phyloP scores from a whole-genome alignment of 805 yeast genomes.

The Candida saitoana region DNA sequence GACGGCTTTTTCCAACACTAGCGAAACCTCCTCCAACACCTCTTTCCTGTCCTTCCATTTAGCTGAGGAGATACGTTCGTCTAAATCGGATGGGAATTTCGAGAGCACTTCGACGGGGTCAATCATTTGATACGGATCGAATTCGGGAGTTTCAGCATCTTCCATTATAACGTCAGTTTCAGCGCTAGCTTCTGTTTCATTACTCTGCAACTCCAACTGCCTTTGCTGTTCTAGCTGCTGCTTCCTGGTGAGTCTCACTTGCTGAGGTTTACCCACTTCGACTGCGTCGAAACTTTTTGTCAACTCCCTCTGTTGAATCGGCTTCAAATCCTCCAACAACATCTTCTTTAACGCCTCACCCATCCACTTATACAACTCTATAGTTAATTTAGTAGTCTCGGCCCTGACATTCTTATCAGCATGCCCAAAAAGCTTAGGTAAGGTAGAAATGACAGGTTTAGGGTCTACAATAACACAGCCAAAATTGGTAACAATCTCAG shows the following conservation, averaged over 20 bases:
- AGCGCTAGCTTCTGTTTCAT: slow-evolving; percentile 16
- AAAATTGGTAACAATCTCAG: slow-evolving; percentile 52
- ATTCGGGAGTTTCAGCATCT: slow-evolving; percentile 15
- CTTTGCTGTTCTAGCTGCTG: slow-evolving; percentile 26
- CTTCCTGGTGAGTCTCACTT: slow-evolving; percentile 53
- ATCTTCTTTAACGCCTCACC: slow-evolving; percentile 58
- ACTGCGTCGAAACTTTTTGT: slow-evolving; percentile 60
- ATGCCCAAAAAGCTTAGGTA: slow-evolving; percentile 74
- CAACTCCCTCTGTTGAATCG: slow-evolving; percentile 87
- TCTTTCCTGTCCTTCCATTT: slow-evolving; percentile 95
- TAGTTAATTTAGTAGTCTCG: slow-evolving; percentile 65
- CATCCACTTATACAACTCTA: slow-evolving; percentile 70
- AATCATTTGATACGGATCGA: slow-evolving; percentile 69
- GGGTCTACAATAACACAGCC: slow-evolving; percentile 64
- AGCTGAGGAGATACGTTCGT: slow-evolving; percentile 49
- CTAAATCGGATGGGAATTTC: slow-evolving; percentile 62
- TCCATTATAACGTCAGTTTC: slow-evolving; percentile 30
- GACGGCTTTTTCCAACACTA: slow-evolving; percentile 48
- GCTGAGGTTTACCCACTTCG: slow-evolving; percentile 39
- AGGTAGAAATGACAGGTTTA: slow-evolving; percentile 47
- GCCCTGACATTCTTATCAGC: slow-evolving; percentile 84
- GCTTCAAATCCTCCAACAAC: slow-evolving; percentile 71
- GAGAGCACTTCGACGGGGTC: slow-evolving; percentile 66
- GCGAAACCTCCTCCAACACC: slow-evolving; percentile 60
- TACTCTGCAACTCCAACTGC: slow-evolving; percentile 3